Conservation (phyloP, 2,329 filamentous ascomycete genomes). For the Cryphonectria naterciae region DNA sequence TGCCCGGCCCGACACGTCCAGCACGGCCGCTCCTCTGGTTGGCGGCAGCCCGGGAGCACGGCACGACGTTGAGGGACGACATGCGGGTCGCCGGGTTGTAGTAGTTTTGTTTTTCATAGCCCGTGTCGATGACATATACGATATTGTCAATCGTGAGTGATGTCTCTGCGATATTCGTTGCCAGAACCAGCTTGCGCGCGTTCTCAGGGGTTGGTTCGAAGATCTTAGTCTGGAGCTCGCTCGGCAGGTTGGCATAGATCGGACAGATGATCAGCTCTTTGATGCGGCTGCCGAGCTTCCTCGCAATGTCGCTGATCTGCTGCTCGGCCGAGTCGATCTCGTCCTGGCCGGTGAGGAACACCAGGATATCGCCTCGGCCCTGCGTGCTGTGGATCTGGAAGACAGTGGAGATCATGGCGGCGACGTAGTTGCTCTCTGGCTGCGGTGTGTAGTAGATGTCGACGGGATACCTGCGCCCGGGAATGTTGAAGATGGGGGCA, state of each 20-base stretch:
- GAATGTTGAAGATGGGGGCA: constrained; percentile 92
- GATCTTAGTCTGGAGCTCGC: constrained; percentile 88
- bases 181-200: constrained; percentile 87
- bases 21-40: constrained; percentile 93
- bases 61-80: constrained; percentile 88
- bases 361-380: constrained; percentile 83
- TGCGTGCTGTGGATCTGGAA: constrained; percentile 95
- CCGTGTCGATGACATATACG: constrained; percentile 92
- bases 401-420: constrained; percentile 87
- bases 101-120: constrained; percentile 93
- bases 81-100: constrained; percentile 92
- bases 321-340: constrained; percentile 90
- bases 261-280: constrained; percentile 89
- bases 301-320: constrained; percentile 81
- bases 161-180: constrained; percentile 97
- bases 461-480: constrained; percentile 85
- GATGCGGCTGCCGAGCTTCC: constrained; percentile 82
- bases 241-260: constrained; percentile 91
- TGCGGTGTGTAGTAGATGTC: constrained; percentile 89
- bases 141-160: constrained; percentile 95
- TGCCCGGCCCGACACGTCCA: constrained; percentile 88
- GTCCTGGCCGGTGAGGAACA: constrained; percentile 94
- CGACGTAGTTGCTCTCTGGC: constrained; percentile 92
- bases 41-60: constrained; percentile 87
- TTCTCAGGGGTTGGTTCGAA: constrained; percentile 89